Evolutionary conservation across 2,329 filamentous ascomycete species (phyloP), one percentile per base, ranked within the genome.

Genomic region (Metarhizium humberi): DNA sequence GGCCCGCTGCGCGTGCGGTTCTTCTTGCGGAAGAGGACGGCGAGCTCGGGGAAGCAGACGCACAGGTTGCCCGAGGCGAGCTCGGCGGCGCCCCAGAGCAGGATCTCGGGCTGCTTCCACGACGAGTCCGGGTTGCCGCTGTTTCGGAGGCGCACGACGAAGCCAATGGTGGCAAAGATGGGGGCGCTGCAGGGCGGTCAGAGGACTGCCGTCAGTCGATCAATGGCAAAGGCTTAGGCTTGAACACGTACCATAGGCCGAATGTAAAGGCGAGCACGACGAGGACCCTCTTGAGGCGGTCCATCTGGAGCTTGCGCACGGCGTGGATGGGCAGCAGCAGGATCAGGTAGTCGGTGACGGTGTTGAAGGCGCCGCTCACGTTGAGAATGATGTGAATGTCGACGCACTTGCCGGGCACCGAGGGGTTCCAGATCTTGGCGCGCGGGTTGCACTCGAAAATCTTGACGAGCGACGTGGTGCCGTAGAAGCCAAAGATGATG

Each of bases 31-130:
- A 56, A 56, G 10, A 56, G 25, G 14, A 56, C 50, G n/a, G 55
- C 55, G 10, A 56, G 55, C 45, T 56, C 55, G 4, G 55, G 55
- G 32, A 56, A 56, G 38, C 55, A 56, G 7, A 56, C 55, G 46
- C 55, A 53, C 34, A 56, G 38, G 46, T 56, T 56, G 29, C 55
- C 55, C 11, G 55, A 56, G 32, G 51, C 51, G 10, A 56, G 55
- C 46, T 56, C 55, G 2, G 50, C 55, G 6, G 55, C 55, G 2
- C 50, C 55, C 55, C 55, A 56, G 36, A 56, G 55, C 2, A 56
- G 55, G n/a, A 56, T 56, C 46, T 56, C 55, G 18, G 55, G 55
- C 38, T 56, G 55, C 29, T 56, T 56, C 55, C 55, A 56, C 34
- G 55, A 48, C 13, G 29, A 42, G 25, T 56, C 55, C 10, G 51